Conservation (phyloP, 352 stramenopile species). For the Globisporangium camurandrum region DNA sequence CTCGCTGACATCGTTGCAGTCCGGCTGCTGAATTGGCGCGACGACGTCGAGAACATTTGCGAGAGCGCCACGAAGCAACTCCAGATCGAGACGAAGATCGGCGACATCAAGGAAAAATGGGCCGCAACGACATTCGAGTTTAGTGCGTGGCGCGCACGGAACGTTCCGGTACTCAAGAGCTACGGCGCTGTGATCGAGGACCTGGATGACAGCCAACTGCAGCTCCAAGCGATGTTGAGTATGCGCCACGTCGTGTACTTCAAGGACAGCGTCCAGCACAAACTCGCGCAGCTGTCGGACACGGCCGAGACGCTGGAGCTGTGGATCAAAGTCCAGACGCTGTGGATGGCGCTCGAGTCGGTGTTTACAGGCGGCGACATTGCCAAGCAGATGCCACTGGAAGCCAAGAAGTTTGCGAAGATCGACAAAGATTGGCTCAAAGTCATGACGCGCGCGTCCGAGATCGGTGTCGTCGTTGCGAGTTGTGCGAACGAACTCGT, state of each 20-base stretch:
- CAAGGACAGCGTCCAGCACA: slow-evolving; percentile 67
- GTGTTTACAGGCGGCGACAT: slow-evolving; percentile 92
- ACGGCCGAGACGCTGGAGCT: slow-evolving; percentile 85
- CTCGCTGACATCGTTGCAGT: slow-evolving; percentile 77
- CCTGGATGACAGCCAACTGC: slow-evolving; percentile 83
- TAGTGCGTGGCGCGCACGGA: slow-evolving; percentile 74
- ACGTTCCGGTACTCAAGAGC: slow-evolving; percentile 60
- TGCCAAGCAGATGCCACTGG: slow-evolving; percentile 88
- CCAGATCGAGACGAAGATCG: slow-evolving; percentile 84
- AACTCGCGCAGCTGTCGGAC: slow-evolving; percentile 81
- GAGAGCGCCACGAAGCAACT: slow-evolving; percentile 89
- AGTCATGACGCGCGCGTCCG: slow-evolving; percentile 77
- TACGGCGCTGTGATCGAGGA: slow-evolving; percentile 85
- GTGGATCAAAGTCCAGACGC: slow-evolving; percentile 88
- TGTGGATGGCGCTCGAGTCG: slow-evolving; percentile 88
- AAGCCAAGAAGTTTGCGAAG: slow-evolving; percentile 90
- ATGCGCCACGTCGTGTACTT: slow-evolving; percentile 89
- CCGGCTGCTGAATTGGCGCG: slow-evolving; percentile 68
- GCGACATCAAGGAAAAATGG: slow-evolving; percentile 85
- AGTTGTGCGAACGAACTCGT: slow-evolving; percentile 84
- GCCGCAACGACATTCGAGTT: slow-evolving; percentile 75
- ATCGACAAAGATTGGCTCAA: slow-evolving; percentile 91
- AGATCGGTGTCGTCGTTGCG: slow-evolving; percentile 69
- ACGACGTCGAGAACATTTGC: slow-evolving; percentile 82
- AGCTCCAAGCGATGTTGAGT: slow-evolving; percentile 84